These are phyloP conservation scores for Pleurotus salmoneostramineus DNA, from an alignment of 768 basidiomycete species.

Conservation along the genomic window DNA sequence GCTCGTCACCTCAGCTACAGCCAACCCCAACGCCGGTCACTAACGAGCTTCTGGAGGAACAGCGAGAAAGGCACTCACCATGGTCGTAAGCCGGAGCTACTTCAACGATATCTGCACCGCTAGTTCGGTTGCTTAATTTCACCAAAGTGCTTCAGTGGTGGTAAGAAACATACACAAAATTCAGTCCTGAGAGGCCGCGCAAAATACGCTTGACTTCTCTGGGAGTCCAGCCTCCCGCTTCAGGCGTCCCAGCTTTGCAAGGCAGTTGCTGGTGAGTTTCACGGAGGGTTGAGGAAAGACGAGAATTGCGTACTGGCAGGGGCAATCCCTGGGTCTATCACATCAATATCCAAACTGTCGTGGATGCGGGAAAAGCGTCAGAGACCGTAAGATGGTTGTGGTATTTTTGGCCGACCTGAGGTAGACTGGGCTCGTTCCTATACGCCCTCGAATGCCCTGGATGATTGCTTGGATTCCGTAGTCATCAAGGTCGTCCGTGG, in stretches of 20 bases:
- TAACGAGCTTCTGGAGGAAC: neutral
- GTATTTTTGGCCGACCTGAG: no score
- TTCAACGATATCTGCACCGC: conserved; percentile 50
- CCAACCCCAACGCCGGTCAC: conserved; percentile 8
- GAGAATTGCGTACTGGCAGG: conserved; percentile 34
- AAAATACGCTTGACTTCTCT: conserved; percentile 62
- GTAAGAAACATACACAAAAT: conserved; percentile 45
- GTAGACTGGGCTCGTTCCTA: conserved; percentile 59
- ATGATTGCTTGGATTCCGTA: conserved; percentile 52
- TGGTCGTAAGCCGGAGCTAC: conserved; percentile 53
- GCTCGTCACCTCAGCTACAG: conserved; percentile 32
- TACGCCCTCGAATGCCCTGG: conserved; percentile 48
- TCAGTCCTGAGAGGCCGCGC: conserved; percentile 55
- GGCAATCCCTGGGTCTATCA: conserved; percentile 60
- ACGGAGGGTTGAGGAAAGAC: neutral
- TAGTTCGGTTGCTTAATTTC: conserved; percentile 9
- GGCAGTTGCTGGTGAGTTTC: neutral
- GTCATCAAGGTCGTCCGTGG: conserved; percentile 64
- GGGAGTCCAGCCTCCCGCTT: conserved; percentile 63
- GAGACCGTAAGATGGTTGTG: no score
- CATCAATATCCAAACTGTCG: conserved; percentile 56
- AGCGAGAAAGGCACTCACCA: conserved; percentile 21
- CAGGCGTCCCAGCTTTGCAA: conserved; percentile 54
- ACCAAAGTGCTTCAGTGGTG: conserved; percentile 1
- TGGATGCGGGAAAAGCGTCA: neutral